These are phyloP conservation scores for Thyridium curvatum DNA, from an alignment of 2,329 filamentous ascomycete genomes.

Conservation along the genomic window DNA sequence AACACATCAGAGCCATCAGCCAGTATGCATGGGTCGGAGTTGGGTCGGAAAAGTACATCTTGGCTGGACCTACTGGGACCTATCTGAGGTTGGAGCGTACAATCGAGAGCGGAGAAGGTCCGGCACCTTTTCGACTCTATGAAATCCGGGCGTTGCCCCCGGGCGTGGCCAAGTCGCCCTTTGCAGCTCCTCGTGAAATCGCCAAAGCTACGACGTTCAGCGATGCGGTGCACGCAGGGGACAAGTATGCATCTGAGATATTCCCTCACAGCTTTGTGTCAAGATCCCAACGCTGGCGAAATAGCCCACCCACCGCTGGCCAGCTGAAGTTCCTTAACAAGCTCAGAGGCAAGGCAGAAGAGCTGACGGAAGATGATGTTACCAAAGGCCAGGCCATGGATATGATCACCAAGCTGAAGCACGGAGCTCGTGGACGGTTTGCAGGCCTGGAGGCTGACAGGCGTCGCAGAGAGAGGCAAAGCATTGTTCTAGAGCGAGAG, in stretches of 20 bases:
- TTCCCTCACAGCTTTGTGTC: conserved; percentile 65
- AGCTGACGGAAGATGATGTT: conserved; percentile 49
- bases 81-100: conserved; percentile 47
- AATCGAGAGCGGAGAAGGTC: conserved; percentile 17
- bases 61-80: conserved; percentile 60
- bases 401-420: conserved; percentile 88
- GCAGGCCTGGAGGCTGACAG: conserved; percentile 44
- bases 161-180: conserved; percentile 46
- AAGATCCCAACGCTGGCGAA: conserved; percentile 64
- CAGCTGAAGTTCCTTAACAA: conserved; percentile 69
- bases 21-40: conserved; percentile 77
- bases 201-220: conserved; percentile 59
- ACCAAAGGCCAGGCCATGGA: conserved; percentile 79
- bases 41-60: conserved; percentile 62
- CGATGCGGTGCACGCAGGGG: conserved; percentile 76
- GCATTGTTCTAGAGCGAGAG: conserved; percentile 28
- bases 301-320: conserved; percentile 52
- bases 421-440: conserved; percentile 67
- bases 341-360: conserved; percentile 41
- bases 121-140: conserved; percentile 32
- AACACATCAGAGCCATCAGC: conserved; percentile 71
- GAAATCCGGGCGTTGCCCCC: conserved; percentile 42
- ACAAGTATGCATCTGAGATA: conserved; percentile 65
- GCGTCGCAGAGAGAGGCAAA: conserved; percentile 36
- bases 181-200: conserved; percentile 61